Evolutionary conservation across 768 basidiomycete genomes (phyloP), one percentile per base, ranked within the genome.

Genomic region (Filobasidium floriforme): DNA sequence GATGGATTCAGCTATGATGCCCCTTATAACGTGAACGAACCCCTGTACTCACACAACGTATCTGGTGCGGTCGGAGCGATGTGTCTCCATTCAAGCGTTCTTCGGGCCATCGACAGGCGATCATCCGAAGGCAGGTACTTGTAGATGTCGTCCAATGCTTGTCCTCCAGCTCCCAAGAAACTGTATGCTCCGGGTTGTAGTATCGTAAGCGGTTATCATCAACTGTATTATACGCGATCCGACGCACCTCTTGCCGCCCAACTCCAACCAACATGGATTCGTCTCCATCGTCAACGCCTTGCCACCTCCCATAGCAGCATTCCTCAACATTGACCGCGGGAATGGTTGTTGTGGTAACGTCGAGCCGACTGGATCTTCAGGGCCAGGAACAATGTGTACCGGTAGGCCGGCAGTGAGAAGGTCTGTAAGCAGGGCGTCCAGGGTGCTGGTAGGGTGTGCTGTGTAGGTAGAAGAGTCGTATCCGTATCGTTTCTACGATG

Each of bases 21-120:
- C 43, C 18, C 43, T 1, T 61, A 6, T 14, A 9, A n/a, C 41
- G 32, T 12, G 9, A 46, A 55, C 49, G 54, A 51, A 41, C 57
- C 24, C 32, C 0, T 15, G 1, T 60, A 72, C 81, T 71, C 61
- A 82, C 82, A 97, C 3, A 99, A 83, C 0, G 96, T 99, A 79
- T 99, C 96, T 29, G 96, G 96, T 28, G 94, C 94, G 9, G 96
- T 98, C 3, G 96, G 96, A n/a, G 96, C 92, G 77, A 96, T 86
- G 80, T 98, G 94, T 66, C 92, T 82, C 96, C 94, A 99, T 71
- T 83, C 85, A 41, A 99, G 82, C 12, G 92, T 93, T 49, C 87
- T 82, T 73, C 86, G 84, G 11, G 90, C 84, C 67, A 97, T 82
- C 1, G 84, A 84, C 41, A 94, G 75, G 46, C 88, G 83, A n/a